Evolutionary conservation across 495 filamentous ascomycete genomes (phyloP).

Genomic region (Xylaria acuta): DNA sequence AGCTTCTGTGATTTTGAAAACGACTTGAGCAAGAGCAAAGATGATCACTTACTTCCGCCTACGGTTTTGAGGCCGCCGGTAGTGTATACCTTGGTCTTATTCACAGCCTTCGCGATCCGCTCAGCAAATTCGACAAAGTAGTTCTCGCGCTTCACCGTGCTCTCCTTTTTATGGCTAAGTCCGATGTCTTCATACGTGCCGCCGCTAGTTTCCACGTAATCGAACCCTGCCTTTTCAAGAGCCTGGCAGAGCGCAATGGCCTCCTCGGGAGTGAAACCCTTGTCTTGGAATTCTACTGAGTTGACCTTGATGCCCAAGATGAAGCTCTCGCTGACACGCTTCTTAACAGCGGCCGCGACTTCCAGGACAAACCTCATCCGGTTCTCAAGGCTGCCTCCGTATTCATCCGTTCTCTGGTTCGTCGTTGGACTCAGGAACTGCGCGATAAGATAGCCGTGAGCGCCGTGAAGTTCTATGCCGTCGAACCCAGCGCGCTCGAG

Average conservation of each 20-base stretch:
- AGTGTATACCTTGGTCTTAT: conserved; percentile 62
- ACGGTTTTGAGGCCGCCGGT: conserved; percentile 67
- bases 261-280: conserved; percentile 63
- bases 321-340: conserved; percentile 53
- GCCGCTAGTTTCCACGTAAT: conserved; percentile 69
- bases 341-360: conserved; percentile 56
- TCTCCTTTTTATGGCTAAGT: conserved; percentile 59
- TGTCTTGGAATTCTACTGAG: conserved; percentile 67
- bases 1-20: background rate
- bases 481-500: conserved; percentile 65
- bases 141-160: conserved; percentile 62
- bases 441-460: conserved; percentile 69
- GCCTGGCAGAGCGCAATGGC: conserved; percentile 57
- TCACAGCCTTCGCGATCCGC: conserved; percentile 59
- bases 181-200: conserved; percentile 64
- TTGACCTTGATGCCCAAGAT: conserved; percentile 71
- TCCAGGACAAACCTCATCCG: conserved; percentile 62
- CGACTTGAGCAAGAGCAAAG: background rate
- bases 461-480: conserved; percentile 63
- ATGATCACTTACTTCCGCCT: conserved; percentile 40
- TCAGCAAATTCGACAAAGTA: conserved; percentile 73
- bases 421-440: conserved; percentile 68
- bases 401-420: conserved; percentile 66
- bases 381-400: conserved; percentile 64
- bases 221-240: conserved; percentile 63